These are phyloP conservation scores for Papiliotrema nemorosa DNA, from an alignment of 1,284 basidiomycete species.

Conservation along the genomic window DNA sequence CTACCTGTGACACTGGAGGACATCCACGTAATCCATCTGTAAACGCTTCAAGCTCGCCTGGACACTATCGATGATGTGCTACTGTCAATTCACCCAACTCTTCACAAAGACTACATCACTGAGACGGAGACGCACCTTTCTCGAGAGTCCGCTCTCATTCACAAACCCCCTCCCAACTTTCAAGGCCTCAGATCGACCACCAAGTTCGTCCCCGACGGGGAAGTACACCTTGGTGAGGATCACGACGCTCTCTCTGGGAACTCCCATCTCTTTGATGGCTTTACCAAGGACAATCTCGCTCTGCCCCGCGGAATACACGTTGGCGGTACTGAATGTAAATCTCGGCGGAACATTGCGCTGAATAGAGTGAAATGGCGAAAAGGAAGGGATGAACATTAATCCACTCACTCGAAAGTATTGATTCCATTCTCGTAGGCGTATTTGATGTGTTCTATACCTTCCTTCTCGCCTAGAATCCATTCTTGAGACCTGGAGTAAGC, in stretches of 20 bases:
- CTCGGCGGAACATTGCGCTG: neutral
- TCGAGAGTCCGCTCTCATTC: constrained; percentile 50
- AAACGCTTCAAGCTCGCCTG: constrained; percentile 61
- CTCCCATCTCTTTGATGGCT: constrained; percentile 66
- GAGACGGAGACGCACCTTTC: constrained; percentile 49
- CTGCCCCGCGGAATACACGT: constrained; percentile 56
- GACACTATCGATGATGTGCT: constrained; percentile 64
- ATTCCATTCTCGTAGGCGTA: constrained; percentile 40
- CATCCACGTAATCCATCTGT: constrained; percentile 65
- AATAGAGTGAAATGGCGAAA: neutral
- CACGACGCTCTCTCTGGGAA: constrained; percentile 70
- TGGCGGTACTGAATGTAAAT: constrained; percentile 26
- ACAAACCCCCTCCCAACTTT: constrained; percentile 34
- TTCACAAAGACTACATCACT: too few species aligned
- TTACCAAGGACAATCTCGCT: constrained; percentile 68
- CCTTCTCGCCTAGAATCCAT: constrained; percentile 42
- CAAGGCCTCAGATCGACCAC: neutral
- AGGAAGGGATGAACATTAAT: neutral
- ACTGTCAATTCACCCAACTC: constrained; percentile 48
- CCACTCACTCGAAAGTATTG: constrained; percentile 41
- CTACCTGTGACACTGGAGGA: constrained; percentile 38
- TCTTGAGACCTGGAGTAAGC: constrained; percentile 16
- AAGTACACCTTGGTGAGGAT: constrained; percentile 64
- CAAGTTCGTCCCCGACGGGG: constrained; percentile 4
- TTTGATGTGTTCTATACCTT: constrained; percentile 43